Percentiles rank a stretch among this genome's conserved stretches.
These are phyloP conservation scores for Hebeloma cylindrosporum DNA, from an alignment of 768 basidiomycete species.

Conservation along the genomic window DNA sequence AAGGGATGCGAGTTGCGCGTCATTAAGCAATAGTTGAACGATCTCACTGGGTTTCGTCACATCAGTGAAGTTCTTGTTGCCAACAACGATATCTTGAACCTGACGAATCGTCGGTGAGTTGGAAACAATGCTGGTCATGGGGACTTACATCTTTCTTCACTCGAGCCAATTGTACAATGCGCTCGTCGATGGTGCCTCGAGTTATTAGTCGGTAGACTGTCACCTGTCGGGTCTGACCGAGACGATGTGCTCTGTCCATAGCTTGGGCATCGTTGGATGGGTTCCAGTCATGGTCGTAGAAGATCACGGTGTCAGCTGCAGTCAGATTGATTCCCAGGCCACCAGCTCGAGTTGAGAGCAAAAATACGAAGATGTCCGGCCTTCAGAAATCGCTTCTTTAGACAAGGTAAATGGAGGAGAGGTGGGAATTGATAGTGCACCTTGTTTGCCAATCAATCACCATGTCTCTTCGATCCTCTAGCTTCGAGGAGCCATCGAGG, in stretches of 20 bases:
- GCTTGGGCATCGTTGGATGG: constrained; percentile 97
- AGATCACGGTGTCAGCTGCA: constrained; percentile 93
- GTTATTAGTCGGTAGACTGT: constrained; percentile 96
- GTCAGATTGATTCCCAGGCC: constrained; percentile 96
- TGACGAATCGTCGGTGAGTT: constrained; percentile 35
- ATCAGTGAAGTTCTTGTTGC: constrained; percentile 93
- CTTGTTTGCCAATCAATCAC: constrained; percentile 99
- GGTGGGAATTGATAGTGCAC: constrained; percentile 39
- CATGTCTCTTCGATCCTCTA: constrained; percentile 98
- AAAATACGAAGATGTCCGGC: constrained; percentile 85
- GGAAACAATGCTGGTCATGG: constrained; percentile 4
- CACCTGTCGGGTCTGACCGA: constrained; percentile 96
- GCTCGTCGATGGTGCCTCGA: constrained; percentile 92
- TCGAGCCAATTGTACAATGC: constrained; percentile 92
- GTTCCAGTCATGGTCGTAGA: constrained; percentile 96
- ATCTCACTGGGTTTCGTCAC: constrained; percentile 96
- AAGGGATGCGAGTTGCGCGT: constrained; percentile 84
- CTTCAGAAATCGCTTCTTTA: constrained; percentile 35
- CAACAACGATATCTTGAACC: constrained; percentile 99
- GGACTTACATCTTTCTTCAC: constrained; percentile 90
- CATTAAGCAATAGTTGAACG: constrained; percentile 90
- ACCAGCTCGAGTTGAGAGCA: constrained; percentile 92
- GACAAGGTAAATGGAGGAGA: not conserved
- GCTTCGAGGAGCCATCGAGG: constrained; percentile 89
- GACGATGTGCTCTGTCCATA: constrained; percentile 96